Evolutionary conservation across 768 basidiomycete genomes (phyloP).

Genomic region (Lepiota venenata): DNA sequence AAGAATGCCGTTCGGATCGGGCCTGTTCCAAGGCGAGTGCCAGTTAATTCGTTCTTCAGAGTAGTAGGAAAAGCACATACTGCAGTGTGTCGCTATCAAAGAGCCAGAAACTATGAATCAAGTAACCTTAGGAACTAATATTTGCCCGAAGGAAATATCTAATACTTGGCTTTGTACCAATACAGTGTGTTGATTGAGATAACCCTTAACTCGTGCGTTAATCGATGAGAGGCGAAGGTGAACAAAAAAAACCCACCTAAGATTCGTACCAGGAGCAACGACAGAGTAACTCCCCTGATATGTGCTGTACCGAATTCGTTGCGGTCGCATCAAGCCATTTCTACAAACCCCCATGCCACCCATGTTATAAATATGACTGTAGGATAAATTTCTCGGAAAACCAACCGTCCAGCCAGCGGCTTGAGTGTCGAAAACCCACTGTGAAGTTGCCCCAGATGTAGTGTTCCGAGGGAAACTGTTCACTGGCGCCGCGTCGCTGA

Average conservation of each 20-base stretch:
- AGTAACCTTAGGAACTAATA: not conserved
- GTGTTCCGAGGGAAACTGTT: slow-evolving; percentile 56
- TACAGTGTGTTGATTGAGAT: slow-evolving; percentile 60
- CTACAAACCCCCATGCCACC: slow-evolving; percentile 20
- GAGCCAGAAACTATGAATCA: slow-evolving; percentile 47
- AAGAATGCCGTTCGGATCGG: slow-evolving; percentile 61
- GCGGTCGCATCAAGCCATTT: slow-evolving; percentile 44
- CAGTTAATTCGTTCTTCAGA: not conserved
- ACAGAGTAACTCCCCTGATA: slow-evolving; percentile 55
- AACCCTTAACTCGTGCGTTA: slow-evolving; percentile 30
- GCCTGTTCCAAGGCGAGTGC: slow-evolving; percentile 8
- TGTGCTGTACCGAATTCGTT: slow-evolving; percentile 39
- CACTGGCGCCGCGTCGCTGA: slow-evolving; percentile 54
- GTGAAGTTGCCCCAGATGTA: slow-evolving; percentile 30
- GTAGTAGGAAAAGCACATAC: slow-evolving; percentile 23
- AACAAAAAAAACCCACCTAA: slow-evolving; percentile 31
- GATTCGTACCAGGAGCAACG: slow-evolving; percentile 43
- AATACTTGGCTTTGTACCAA: slow-evolving; percentile 58
- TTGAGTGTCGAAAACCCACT: slow-evolving; percentile 58
- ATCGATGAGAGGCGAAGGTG: not conserved
- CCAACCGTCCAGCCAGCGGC: slow-evolving; percentile 46
- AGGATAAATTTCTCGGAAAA: not conserved
- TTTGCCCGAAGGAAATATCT: not conserved
- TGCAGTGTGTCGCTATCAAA: slow-evolving; percentile 48
- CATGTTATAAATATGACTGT: not conserved